phyloP scores from a whole-genome alignment of 2,329 filamentous ascomycete genomes.

The Aspergillaceae sp. region DNA sequence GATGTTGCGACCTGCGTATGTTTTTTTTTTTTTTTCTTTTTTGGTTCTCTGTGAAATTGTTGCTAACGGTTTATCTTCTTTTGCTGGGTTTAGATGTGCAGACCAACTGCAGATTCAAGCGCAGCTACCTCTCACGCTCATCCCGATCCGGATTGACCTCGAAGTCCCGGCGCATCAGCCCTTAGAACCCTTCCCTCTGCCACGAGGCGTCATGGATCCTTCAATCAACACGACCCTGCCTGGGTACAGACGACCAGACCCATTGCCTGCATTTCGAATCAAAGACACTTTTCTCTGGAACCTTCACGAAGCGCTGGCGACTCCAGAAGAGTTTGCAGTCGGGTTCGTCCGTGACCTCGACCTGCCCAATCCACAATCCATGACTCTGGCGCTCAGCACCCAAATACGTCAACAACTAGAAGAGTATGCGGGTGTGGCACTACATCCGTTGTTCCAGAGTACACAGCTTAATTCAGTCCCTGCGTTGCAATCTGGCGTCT shows the following conservation, averaged over 20 bases:
- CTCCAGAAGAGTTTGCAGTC: conserved; percentile 91
- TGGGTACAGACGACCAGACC: conserved; percentile 70
- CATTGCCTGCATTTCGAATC: conserved; percentile 74
- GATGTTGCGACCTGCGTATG: conserved; percentile 38
- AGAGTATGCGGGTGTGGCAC: conserved; percentile 87
- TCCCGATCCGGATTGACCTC: conserved; percentile 93
- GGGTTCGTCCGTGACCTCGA: conserved; percentile 87
- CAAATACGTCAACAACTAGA: conserved; percentile 93
- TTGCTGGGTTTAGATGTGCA: conserved; percentile 36
- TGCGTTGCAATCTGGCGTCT: conserved; percentile 28
- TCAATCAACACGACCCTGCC: conserved; percentile 57
- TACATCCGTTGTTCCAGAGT: conserved; percentile 80
- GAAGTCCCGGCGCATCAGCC: conserved; percentile 66
- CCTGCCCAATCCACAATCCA: conserved; percentile 62
- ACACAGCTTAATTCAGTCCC: conserved; percentile 18
- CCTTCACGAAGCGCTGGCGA: conserved; percentile 84
- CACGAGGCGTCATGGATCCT: conserved; percentile 33
- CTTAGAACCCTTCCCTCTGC: conserved; percentile 39
- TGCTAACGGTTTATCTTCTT: conserved; percentile 14
- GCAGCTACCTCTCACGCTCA: conserved; percentile 75
- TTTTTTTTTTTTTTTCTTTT: conserved; percentile 7
- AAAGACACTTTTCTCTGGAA: conserved; percentile 99
- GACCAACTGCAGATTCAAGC: conserved; percentile 58
- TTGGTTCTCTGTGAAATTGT: conserved; percentile 4
- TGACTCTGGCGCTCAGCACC: conserved; percentile 75